phyloP scores from a whole-genome alignment of 768 basidiomycete genomes.

The Lactifluus subvellereus region DNA sequence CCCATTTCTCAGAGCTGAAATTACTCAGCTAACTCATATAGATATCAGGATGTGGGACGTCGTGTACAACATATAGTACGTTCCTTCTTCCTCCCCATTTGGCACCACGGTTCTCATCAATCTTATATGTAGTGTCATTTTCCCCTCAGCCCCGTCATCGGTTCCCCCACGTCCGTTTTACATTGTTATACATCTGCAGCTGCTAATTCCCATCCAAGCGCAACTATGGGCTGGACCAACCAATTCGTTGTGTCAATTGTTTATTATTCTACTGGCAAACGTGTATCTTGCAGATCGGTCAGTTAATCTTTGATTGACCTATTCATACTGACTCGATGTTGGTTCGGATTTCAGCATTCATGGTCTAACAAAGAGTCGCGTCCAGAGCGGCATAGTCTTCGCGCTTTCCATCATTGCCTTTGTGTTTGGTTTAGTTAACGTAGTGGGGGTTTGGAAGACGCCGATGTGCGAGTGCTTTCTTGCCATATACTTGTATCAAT shows the following conservation, averaged over 20 bases:
- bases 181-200: background rate
- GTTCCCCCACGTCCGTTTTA: background rate
- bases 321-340: background rate
- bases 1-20: background rate
- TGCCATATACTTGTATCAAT: no score
- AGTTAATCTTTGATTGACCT: background rate
- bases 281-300: background rate
- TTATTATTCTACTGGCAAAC: background rate
- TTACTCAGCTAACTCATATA: background rate
- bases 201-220: background rate
- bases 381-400: background rate
- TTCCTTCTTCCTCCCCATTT: no score
- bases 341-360: background rate
- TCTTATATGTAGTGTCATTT: background rate
- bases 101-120: background rate
- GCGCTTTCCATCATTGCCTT: background rate
- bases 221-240: background rate
- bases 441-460: background rate
- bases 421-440: background rate
- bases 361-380: background rate
- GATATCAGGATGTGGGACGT: background rate
- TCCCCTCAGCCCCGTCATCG: rapidly evolving
- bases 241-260: constrained; percentile 3
- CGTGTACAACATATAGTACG: background rate
- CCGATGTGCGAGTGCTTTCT: background rate